Evolutionary conservation across 768 basidiomycete species (phyloP), one percentile per base, ranked within the genome.

Genomic region (Boletus eberwhitei): DNA sequence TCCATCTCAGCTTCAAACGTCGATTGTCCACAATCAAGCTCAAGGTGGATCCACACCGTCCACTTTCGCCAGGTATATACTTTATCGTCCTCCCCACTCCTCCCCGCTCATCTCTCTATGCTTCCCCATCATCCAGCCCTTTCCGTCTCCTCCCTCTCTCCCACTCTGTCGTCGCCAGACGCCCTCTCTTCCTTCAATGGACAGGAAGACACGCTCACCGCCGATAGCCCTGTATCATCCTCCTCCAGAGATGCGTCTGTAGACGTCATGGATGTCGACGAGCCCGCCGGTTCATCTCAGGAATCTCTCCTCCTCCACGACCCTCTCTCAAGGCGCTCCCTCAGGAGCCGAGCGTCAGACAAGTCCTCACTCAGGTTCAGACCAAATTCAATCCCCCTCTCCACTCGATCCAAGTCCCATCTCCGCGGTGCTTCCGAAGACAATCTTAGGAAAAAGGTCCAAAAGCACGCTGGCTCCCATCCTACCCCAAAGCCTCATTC

Each of bases 161-260:
- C 68, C 61, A 69, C 63, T 36, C 68, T 71, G 57, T 70, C 69
- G 43, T 70, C 68, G 8, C 68, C 53, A 52, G 68, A 58, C 66
- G 60, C 57, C 21, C 62, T 72, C 50, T 66, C 68, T n/a, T 57
- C 64, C 42, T 70, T 71, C 62, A 62, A 70, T 63, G 71, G 38
- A 17, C 68, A 58, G 39, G 66, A 70, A 58, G 68, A 67, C 59
- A 14, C 39, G 41, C 60, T 65, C 56, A 62, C 68, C 29, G 57
- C 59, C 43, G 64, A 70, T 39, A 71, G 69, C 48, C 63, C 69
- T 48, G 32, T 62, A 37, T 71, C 70, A 2, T 71, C 69, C 17
- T 72, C 65, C 13, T 72, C 71, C 26, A 70, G 69, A 35, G 71
- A 72, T 59, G 59, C 52, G 3, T 72, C 69, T 50, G 35, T 71